These are phyloP conservation scores for Corrigiola litoralis DNA, from an alignment of 179 eudicot genomes.

Conservation along the genomic window DNA sequence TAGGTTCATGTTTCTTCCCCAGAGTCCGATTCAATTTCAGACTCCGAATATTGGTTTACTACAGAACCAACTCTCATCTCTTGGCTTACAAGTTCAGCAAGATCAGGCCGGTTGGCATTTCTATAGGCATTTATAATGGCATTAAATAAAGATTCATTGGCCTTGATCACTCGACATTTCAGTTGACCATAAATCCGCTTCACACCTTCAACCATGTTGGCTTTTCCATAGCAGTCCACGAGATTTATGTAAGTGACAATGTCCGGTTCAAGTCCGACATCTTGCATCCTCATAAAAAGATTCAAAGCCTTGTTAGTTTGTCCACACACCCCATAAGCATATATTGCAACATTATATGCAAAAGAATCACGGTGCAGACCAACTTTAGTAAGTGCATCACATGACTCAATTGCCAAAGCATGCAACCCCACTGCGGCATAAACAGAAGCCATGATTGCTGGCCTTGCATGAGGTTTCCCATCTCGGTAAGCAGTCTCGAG, in stretches of 20 bases:
- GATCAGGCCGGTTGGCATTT: slow-evolving; percentile 52
- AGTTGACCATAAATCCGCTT: slow-evolving; percentile 54
- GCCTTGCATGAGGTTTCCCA: slow-evolving; percentile 50
- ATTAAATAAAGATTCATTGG: slow-evolving; percentile 50
- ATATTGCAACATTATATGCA: slow-evolving; percentile 63
- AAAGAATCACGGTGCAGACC: slow-evolving; percentile 32
- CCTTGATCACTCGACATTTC: slow-evolving; percentile 50
- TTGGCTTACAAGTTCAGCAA: slow-evolving; percentile 62
- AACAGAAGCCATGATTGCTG: slow-evolving; percentile 62
- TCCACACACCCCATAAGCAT: slow-evolving; percentile 52
- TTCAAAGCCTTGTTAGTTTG: slow-evolving; percentile 60
- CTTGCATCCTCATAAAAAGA: slow-evolving; percentile 75
- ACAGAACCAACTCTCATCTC: slow-evolving; percentile 56
- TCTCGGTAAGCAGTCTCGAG: slow-evolving; percentile 48
- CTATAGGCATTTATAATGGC: slow-evolving; percentile 62
- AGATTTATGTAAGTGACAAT: slow-evolving; percentile 57
- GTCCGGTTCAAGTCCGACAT: slow-evolving; percentile 58
- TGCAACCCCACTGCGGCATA: slow-evolving; percentile 56
- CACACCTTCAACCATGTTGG: slow-evolving; percentile 76
- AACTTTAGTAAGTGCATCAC: slow-evolving; percentile 32
- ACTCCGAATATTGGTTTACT: slow-evolving; percentile 27
- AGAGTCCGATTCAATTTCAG: slow-evolving; percentile 32
- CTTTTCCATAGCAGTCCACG: slow-evolving; percentile 69
- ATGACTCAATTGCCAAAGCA: slow-evolving; percentile 44
- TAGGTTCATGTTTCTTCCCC: slow-evolving; percentile 18